A percentile compares a stretch with the other conserved stretches of the same genome.
Evolutionary conservation across 2,329 filamentous ascomycete species (phyloP).

Genomic region (Sclerotinia nivalis): DNA sequence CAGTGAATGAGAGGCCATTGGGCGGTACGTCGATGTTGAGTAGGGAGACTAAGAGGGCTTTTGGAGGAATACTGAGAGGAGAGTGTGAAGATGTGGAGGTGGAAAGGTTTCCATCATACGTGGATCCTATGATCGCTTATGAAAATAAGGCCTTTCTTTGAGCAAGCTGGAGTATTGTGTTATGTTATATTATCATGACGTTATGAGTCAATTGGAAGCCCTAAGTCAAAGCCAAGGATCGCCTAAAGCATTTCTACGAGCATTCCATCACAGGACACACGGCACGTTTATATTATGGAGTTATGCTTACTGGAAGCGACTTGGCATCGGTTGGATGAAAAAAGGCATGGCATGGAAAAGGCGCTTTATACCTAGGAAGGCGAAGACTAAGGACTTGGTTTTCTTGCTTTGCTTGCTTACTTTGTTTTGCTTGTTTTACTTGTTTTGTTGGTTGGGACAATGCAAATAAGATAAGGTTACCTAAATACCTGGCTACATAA

Average conservation of each 20-base stretch:
- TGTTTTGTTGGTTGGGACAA: too few species aligned
- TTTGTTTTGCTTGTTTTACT: background rate
- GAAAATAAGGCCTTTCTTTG: background rate
- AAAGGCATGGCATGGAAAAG: conserved; percentile 5
- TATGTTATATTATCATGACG: background rate
- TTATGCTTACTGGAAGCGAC: too few species aligned
- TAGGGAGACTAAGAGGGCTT: conserved; percentile 12
- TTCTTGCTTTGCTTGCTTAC: background rate
- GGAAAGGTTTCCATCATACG: background rate
- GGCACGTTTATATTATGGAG: too few species aligned
- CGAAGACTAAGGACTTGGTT: background rate
- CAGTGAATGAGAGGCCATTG: background rate
- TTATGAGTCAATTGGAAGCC: background rate
- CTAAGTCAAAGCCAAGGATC: background rate
- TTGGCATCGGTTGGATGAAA: background rate
- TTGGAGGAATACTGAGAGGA: background rate
- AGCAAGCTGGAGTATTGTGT: background rate
- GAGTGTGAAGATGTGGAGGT: background rate
- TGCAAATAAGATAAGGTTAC: too few species aligned
- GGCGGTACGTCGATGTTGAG: conserved; percentile 15
- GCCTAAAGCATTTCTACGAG: too few species aligned
- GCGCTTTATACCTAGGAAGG: conserved; percentile 3
- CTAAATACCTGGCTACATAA: too few species aligned
- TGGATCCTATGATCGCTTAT: background rate
- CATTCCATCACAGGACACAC: too few species aligned